Evolutionary conservation across 768 basidiomycete species (phyloP).

Genomic region (Termitomyces sp.): DNA sequence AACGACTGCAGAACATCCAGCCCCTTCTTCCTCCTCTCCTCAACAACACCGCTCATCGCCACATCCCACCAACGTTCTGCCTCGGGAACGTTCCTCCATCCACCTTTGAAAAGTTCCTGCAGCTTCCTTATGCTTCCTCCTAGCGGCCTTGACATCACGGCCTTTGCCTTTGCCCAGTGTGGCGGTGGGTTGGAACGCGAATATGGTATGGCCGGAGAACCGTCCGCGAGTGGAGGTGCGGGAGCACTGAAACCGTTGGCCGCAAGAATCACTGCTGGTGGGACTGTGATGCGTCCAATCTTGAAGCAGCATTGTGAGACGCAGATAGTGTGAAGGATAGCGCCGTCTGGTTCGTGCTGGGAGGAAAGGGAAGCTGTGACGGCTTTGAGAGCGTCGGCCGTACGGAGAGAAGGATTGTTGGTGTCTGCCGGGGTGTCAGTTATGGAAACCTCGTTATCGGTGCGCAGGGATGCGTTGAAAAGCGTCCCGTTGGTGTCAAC

Average conservation of each 20-base stretch:
- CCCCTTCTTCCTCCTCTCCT: slow-evolving; percentile 31
- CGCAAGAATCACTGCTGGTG: slow-evolving; percentile 59
- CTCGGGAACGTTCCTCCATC: slow-evolving; percentile 58
- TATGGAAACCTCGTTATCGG: slow-evolving; percentile 24
- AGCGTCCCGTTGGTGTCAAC: slow-evolving; percentile 9
- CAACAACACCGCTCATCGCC: slow-evolving; percentile 46
- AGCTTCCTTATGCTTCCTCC: slow-evolving; percentile 36
- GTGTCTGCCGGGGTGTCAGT: slow-evolving; percentile 15
- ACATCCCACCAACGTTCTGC: slow-evolving; percentile 66
- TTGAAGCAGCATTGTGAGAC: slow-evolving; percentile 69
- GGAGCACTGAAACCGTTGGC: slow-evolving; percentile 48
- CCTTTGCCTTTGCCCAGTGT: slow-evolving; percentile 39
- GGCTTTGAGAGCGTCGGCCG: slow-evolving; percentile 24
- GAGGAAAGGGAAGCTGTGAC: slow-evolving; percentile 26
- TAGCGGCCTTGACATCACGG: slow-evolving; percentile 23
- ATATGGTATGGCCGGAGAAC: slow-evolving; percentile 33
- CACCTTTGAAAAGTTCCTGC: slow-evolving; percentile 45
- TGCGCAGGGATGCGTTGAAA: slow-evolving; percentile 28
- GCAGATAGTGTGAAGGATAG: slow-evolving; percentile 55
- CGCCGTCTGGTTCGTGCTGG: slow-evolving; percentile 47
- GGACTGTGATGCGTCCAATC: slow-evolving; percentile 64
- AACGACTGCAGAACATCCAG: slow-evolving; percentile 29
- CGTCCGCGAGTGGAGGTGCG: slow-evolving; percentile 10
- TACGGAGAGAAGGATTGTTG: slow-evolving; percentile 19
- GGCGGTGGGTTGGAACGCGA: slow-evolving; percentile 42